Percentiles rank a stretch among this genome's conserved stretches.
These are phyloP conservation scores for Botryotinia globosa DNA, from an alignment of 2,329 filamentous ascomycete species.

Conservation along the genomic window DNA sequence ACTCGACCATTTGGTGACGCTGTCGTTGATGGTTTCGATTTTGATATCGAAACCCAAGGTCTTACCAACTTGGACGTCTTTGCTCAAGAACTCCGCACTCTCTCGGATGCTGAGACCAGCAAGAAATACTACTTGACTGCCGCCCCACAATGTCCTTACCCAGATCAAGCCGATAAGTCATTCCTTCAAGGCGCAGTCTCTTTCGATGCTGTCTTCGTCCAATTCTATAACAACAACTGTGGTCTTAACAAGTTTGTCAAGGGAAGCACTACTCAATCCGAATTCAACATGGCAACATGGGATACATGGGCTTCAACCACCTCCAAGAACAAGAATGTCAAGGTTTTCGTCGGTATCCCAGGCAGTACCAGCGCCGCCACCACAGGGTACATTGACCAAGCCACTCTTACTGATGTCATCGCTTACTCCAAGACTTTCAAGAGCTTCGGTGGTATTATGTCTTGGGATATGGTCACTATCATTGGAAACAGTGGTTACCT, in stretches of 20 bases:
- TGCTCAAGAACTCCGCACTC: slow-evolving; percentile 39
- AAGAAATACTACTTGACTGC: slow-evolving; percentile 59
- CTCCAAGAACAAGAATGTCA: slow-evolving; percentile 57
- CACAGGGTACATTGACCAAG: slow-evolving; percentile 49
- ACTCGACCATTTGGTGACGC: slow-evolving; percentile 66
- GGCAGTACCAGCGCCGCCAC: slow-evolving; percentile 47
- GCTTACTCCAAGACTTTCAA: slow-evolving; percentile 50
- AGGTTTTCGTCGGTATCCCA: slow-evolving; percentile 58
- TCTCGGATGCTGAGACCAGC: slow-evolving; percentile 47
- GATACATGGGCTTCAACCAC: slow-evolving; percentile 58
- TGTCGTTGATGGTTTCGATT: slow-evolving; percentile 71
- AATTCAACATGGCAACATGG: slow-evolving; percentile 62
- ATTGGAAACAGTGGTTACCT: slow-evolving; percentile 31
- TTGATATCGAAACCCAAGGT: slow-evolving; percentile 47
- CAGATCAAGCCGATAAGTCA: slow-evolving; percentile 55
- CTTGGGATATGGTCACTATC: slow-evolving; percentile 65
- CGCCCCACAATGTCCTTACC: slow-evolving; percentile 65
- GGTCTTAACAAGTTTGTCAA: slow-evolving; percentile 51
- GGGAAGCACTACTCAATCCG: slow-evolving; percentile 44
- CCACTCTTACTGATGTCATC: slow-evolving; percentile 49
- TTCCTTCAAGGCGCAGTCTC: slow-evolving; percentile 52
- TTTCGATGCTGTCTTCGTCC: slow-evolving; percentile 42
- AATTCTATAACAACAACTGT: slow-evolving; percentile 49
- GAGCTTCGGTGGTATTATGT: slow-evolving; percentile 64
- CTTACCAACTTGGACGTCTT: slow-evolving; percentile 15